Percentiles rank a stretch among this genome's conserved stretches.
phyloP scores from a whole-genome alignment of 2,329 filamentous ascomycete genomes.

The Phyllosticta paracitricarpa region DNA sequence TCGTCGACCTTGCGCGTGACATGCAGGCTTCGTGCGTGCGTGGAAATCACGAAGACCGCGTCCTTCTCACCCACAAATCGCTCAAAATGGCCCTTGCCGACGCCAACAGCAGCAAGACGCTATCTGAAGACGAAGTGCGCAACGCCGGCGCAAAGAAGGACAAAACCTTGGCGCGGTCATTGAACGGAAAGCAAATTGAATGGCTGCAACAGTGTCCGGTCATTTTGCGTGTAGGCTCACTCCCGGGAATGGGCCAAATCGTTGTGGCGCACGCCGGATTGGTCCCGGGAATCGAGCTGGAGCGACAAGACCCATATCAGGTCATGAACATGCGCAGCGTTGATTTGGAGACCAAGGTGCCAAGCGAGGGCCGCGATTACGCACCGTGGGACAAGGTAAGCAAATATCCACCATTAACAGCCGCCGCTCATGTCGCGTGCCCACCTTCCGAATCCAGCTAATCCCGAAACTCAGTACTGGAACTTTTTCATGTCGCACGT shows the following conservation, averaged over 20 bases:
- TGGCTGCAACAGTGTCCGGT: conserved; percentile 67
- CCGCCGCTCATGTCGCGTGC: not conserved
- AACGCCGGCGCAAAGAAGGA: conserved; percentile 28
- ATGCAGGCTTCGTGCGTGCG: conserved; percentile 72
- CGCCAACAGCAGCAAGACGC: conserved; percentile 20
- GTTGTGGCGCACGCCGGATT: conserved; percentile 79
- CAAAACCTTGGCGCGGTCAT: conserved; percentile 36
- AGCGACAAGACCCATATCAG: conserved; percentile 64
- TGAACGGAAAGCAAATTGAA: conserved; percentile 49
- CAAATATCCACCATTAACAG: not conserved
- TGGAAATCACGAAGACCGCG: conserved; percentile 84
- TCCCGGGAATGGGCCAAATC: conserved; percentile 52
- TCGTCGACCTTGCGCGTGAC: conserved; percentile 64
- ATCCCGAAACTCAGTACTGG: conserved; percentile 32
- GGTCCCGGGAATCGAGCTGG: conserved; percentile 61
- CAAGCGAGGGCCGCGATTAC: conserved; percentile 43
- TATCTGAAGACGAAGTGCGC: conserved; percentile 30
- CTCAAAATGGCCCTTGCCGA: conserved; percentile 18
- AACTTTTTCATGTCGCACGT: conserved; percentile 31
- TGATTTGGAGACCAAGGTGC: conserved; percentile 50
- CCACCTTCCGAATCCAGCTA: not conserved
- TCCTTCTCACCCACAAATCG: conserved; percentile 55
- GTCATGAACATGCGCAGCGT: conserved; percentile 91
- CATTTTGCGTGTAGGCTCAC: conserved; percentile 61
- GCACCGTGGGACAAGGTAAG: conserved; percentile 55